Conservation (phyloP, 2,329 filamentous ascomycete species). For the Ilyonectria sp. region DNA sequence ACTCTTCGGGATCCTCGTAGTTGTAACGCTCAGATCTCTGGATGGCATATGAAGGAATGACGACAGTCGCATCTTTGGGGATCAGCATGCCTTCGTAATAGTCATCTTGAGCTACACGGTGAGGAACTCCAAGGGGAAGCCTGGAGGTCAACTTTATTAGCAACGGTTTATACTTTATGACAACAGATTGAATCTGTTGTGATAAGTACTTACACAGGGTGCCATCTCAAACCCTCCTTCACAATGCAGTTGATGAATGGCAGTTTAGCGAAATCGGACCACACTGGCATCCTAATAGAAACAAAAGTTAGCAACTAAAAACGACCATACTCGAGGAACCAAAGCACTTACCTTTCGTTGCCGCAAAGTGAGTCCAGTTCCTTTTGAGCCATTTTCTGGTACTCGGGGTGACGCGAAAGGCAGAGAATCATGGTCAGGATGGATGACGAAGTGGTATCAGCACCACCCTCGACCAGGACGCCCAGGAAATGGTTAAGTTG, state of each 20-base stretch:
- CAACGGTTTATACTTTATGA: neutral
- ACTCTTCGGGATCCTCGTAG: neutral
- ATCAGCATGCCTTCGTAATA: slow-evolving; percentile 2
- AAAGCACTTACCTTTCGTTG: neutral
- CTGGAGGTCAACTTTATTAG: neutral
- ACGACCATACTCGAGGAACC: neutral
- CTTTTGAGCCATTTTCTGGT: neutral
- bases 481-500: neutral
- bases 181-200: neutral
- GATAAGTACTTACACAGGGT: neutral
- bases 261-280: neutral
- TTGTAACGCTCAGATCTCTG: neutral
- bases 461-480: neutral
- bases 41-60: neutral
- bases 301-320: neutral
- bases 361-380: neutral
- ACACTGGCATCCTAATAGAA: neutral
- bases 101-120: neutral
- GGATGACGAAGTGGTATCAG: neutral
- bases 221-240: neutral
- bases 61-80: neutral
- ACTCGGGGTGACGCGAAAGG: neutral
- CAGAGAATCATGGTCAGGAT: neutral
- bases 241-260: slow-evolving; percentile 2
- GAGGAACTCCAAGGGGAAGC: neutral